phyloP scores from a whole-genome alignment of 495 filamentous ascomycete species.

The Aspergillus asperescens region DNA sequence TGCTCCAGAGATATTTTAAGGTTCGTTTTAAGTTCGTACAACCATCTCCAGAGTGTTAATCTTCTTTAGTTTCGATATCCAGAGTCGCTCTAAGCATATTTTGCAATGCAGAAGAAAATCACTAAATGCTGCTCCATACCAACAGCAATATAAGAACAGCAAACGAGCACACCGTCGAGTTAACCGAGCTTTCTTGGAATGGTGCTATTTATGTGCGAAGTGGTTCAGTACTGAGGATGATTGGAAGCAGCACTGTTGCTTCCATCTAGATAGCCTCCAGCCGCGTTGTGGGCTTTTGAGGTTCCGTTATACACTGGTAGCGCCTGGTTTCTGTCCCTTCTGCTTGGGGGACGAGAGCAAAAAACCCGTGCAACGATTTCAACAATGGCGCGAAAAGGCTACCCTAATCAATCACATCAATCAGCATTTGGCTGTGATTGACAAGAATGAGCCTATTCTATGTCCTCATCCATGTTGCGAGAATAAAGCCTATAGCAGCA shows the following conservation, averaged over 20 bases:
- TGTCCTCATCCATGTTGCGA: not conserved
- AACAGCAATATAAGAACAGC: slow-evolving; percentile 21
- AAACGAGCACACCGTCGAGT: slow-evolving; percentile 19
- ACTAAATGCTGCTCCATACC: slow-evolving; percentile 17
- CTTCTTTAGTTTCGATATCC: no score
- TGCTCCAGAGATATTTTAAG: no score
- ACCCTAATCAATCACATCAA: slow-evolving; percentile 10
- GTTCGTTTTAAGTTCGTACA: no score
- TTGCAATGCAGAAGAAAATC: slow-evolving; percentile 18
- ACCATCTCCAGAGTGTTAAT: no score
- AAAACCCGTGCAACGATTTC: slow-evolving; percentile 2
- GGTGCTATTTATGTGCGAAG: slow-evolving; percentile 1
- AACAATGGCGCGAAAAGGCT: slow-evolving; percentile 3
- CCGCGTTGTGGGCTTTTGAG: slow-evolving; percentile 3
- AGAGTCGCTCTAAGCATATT: no score
- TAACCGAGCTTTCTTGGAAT: slow-evolving; percentile 10
- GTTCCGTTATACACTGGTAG: slow-evolving; percentile 9
- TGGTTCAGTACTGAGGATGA: not conserved
- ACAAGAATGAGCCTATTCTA: no score
- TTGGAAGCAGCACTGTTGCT: slow-evolving; percentile 2
- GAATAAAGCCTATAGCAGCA: not conserved
- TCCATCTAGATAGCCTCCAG: slow-evolving; percentile 2
- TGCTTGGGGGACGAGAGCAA: slow-evolving; percentile 3
- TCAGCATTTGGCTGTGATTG: slow-evolving; percentile 3
- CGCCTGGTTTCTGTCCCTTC: slow-evolving; percentile 7